phyloP scores from a whole-genome alignment of 129 eudicot genomes.

The Flaveria linearis region DNA sequence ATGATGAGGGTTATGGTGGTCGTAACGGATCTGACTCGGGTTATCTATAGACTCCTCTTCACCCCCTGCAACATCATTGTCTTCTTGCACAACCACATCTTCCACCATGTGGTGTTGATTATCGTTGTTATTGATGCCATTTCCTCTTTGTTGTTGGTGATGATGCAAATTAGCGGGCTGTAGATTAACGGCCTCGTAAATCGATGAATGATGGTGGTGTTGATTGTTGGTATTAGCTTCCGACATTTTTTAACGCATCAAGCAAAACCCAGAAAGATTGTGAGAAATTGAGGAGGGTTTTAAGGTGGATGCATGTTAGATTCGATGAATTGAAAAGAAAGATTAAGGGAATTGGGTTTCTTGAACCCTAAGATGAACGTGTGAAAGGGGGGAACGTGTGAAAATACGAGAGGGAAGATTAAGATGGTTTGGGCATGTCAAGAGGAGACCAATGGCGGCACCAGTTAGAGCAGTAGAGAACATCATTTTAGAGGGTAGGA shows the following conservation, averaged over 20 bases:
- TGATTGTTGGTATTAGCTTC: slow-evolving; percentile 32
- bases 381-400: slow-evolving; percentile 15
- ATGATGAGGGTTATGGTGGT: slow-evolving; percentile 40
- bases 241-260: slow-evolving; percentile 34
- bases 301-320: neutral
- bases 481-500: too few relatives aligned
- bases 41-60: slow-evolving; percentile 57
- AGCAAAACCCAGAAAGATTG: neutral
- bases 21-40: slow-evolving; percentile 64
- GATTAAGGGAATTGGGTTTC: neutral
- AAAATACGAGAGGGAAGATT: neutral
- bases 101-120: slow-evolving; percentile 40
- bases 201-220: slow-evolving; percentile 30
- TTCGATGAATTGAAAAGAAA: neutral
- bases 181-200: slow-evolving; percentile 31
- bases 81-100: slow-evolving; percentile 56
- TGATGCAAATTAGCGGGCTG: slow-evolving; percentile 40
- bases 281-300: neutral
- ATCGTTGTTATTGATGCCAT: slow-evolving; percentile 15
- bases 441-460: too few relatives aligned
- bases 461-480: too few relatives aligned
- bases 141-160: slow-evolving; percentile 36
- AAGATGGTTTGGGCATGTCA: too few relatives aligned
- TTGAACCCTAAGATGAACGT: neutral
- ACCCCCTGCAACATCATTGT: slow-evolving; percentile 46